Conservation (phyloP, 2,329 filamentous ascomycete species). For the Apiospora arundinis region DNA sequence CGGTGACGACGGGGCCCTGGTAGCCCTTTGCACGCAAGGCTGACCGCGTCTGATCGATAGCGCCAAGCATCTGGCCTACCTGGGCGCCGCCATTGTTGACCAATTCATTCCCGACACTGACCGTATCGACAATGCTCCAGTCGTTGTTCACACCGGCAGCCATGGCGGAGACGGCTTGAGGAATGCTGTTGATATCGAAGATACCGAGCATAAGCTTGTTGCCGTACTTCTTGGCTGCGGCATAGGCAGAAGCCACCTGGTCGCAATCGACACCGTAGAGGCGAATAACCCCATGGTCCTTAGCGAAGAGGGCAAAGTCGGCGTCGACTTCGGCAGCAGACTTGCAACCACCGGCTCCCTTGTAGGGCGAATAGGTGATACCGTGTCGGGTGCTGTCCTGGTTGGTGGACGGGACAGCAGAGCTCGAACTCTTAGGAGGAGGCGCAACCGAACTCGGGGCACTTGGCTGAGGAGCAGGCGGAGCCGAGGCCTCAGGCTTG, state of each 20-base stretch:
- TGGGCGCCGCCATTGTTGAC: constrained; percentile 68
- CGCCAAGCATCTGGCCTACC: constrained; percentile 60
- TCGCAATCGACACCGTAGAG: constrained; percentile 84
- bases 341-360: constrained; percentile 68
- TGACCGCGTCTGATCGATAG: constrained; percentile 62
- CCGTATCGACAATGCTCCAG: constrained; percentile 73
- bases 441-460: neutral
- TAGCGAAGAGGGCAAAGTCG: constrained; percentile 65
- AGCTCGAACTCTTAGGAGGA: constrained; percentile 20
- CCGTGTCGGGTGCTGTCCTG: constrained; percentile 42
- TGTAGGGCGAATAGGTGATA: constrained; percentile 58
- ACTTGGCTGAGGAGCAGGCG: neutral
- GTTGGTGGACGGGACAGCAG: constrained; percentile 24
- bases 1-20: constrained; percentile 75
- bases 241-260: constrained; percentile 68
- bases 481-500: neutral
- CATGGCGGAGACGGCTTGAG: constrained; percentile 65
- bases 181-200: constrained; percentile 65
- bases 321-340: constrained; percentile 62
- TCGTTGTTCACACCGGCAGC: constrained; percentile 63
- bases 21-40: constrained; percentile 69
- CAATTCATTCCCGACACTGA: constrained; percentile 82
- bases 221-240: constrained; percentile 66
- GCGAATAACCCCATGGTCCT: constrained; percentile 68
- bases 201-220: constrained; percentile 79